Evolutionary conservation across 495 filamentous ascomycete genomes (phyloP).

Genomic region (Aspergillus taichungensis): DNA sequence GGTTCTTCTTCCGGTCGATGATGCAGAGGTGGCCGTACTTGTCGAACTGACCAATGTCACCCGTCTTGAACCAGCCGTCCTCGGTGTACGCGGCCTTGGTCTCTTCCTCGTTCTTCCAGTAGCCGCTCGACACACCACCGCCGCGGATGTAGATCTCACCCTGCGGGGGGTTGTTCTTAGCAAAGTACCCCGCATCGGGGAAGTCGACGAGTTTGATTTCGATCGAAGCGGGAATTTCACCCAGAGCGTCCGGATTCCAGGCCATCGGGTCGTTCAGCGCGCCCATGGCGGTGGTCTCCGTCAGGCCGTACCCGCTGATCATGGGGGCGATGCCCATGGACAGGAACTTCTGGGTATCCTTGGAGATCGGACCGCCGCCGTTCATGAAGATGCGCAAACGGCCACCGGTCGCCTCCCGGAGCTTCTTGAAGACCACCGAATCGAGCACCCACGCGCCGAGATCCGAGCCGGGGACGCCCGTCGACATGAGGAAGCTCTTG

Average conservation of each 20-base stretch:
- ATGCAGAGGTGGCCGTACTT: constrained; percentile 70
- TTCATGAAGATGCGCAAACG: constrained; percentile 74
- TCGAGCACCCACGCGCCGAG: constrained; percentile 61
- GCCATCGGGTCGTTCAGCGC: constrained; percentile 80
- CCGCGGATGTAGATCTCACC: constrained; percentile 93
- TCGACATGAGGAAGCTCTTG: constrained; percentile 70
- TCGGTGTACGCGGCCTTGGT: constrained; percentile 63
- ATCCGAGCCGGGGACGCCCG: constrained; percentile 61
- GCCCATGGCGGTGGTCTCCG: constrained; percentile 93
- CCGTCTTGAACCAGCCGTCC: constrained; percentile 94
- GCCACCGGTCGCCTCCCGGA: constrained; percentile 85
- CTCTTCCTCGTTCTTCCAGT: constrained; percentile 78
- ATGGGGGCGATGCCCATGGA: constrained; percentile 83
- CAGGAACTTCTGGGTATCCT: constrained; percentile 80
- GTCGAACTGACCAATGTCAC: constrained; percentile 90
- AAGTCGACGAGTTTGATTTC: constrained; percentile 97
- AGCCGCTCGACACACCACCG: constrained; percentile 58
- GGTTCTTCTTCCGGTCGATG: constrained; percentile 97
- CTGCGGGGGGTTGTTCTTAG: constrained; percentile 83
- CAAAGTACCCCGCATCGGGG: constrained; percentile 81
- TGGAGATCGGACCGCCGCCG: constrained; percentile 77
- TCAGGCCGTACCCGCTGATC: constrained; percentile 92
- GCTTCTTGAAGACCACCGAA: constrained; percentile 76
- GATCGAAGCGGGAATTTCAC: constrained; percentile 69
- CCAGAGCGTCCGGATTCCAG: constrained; percentile 78